Evolutionary conservation across 306 rosid species (phyloP), one percentile per base, ranked within the genome.

Genomic region (Casuarina glauca): DNA sequence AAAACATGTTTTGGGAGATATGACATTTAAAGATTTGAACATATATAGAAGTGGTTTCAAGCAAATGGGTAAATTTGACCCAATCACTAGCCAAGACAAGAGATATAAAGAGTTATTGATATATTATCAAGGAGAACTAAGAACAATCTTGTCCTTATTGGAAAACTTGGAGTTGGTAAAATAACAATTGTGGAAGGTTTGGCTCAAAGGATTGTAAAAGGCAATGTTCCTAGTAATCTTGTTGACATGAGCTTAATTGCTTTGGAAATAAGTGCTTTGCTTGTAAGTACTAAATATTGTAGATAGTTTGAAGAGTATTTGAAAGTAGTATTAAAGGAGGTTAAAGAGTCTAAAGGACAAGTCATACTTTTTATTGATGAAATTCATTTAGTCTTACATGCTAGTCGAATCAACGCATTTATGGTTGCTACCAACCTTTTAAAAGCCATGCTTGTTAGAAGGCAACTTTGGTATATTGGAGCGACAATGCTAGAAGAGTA

Each of bases 151-250:
- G 95, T 94, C 46, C 90, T 94, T 2, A 92, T 94, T 0, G 98
- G 98, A 32, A 97, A 94, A 86, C 98, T 97, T 0, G 97, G 98
- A 46, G 98, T 94, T 44, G 98, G 98, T 0, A 94, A 94, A 79
- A 94, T 97, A 0, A 97, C 98, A 10, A 95, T 94, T 69, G 97
- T 90, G 0, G 98, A 94, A 84, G 98, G 98, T 0, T 80, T 94
- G 78, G 97, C 98, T 0, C 98, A 90, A 73, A 90, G 97, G 74
- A 94, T 94, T 9, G 91, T 94, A 0, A 83, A 90, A 50, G 96
- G 97, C 0, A 97, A 94, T 74, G 88, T 94, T 38, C 98, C 98
- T 0, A 91, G 91, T 69, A 94, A 91, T 83, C 90, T 94, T 15
- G 78, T 87, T 26, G 97, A 94, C 45, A 97, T 94, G 74, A 91